Conservation (phyloP, 352 stramenopile genomes). For the Pythium monospermum region DNA sequence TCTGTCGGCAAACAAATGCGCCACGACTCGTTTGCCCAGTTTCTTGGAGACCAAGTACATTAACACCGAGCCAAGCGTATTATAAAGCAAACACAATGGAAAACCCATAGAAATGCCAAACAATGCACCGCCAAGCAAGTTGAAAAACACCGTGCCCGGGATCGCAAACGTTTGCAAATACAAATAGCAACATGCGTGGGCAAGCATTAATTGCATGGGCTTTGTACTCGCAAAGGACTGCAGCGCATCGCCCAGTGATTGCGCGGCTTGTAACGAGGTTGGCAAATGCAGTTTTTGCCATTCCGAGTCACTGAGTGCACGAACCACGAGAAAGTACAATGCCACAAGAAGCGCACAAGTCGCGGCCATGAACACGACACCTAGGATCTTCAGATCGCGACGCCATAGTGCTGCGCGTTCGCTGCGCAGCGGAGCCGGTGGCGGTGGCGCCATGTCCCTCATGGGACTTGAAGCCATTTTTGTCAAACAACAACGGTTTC, state of each 20-base stretch:
- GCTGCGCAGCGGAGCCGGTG: neutral
- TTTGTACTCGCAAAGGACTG: constrained; percentile 44
- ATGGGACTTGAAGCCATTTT: too few relatives aligned
- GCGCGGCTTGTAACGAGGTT: constrained; percentile 49
- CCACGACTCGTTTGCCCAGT: constrained; percentile 52
- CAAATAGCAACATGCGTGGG: constrained; percentile 69
- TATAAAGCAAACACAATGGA: constrained; percentile 74
- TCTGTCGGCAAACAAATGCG: constrained; percentile 44
- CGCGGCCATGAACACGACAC: constrained; percentile 32
- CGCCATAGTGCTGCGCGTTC: constrained; percentile 27
- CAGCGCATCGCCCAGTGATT: constrained; percentile 62
- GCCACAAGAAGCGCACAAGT: constrained; percentile 31
- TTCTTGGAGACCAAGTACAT: constrained; percentile 67
- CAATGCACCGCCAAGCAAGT: constrained; percentile 64
- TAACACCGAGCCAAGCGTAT: constrained; percentile 69
- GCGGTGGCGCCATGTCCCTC: neutral
- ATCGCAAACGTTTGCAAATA: constrained; percentile 82
- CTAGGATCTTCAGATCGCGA: constrained; percentile 45
- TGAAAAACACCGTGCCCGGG: constrained; percentile 77
- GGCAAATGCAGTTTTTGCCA: constrained; percentile 51
- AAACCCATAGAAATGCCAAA: constrained; percentile 69
- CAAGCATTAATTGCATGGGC: constrained; percentile 39
- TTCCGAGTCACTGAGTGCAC: constrained; percentile 43
- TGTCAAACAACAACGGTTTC: too few relatives aligned
- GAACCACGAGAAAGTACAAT: constrained; percentile 54